Conservation (phyloP, 345 rosid species). For the rapeseed (Brassica napus) region DNA sequence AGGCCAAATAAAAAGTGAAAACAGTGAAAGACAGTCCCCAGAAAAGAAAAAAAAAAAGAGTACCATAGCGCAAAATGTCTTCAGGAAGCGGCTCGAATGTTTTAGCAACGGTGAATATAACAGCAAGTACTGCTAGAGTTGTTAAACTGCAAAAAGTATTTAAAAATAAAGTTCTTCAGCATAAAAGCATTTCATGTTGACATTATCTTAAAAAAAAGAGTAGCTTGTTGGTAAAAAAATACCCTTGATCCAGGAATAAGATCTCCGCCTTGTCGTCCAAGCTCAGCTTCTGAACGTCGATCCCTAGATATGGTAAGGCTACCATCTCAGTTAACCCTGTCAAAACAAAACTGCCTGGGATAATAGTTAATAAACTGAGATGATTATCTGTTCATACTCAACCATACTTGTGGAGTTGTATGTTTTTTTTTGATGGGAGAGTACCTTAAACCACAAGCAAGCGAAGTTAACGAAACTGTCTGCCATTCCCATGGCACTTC, state of each 20-base stretch:
- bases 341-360: slow-evolving; percentile 95
- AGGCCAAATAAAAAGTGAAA: slow-evolving; percentile 8
- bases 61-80: slow-evolving; percentile 85
- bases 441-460: slow-evolving; percentile 93
- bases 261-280: slow-evolving; percentile 87
- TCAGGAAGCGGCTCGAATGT: slow-evolving; percentile 81
- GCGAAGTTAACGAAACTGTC: slow-evolving; percentile 78
- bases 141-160: slow-evolving; percentile 57
- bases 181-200: neutral
- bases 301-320: slow-evolving; percentile 61
- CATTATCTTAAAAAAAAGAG: neutral
- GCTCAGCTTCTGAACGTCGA: slow-evolving; percentile 62
- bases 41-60: neutral
- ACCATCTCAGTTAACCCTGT: slow-evolving; percentile 78
- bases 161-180: neutral
- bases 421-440: neutral
- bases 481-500: slow-evolving; percentile 96
- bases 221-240: slow-evolving; percentile 6
- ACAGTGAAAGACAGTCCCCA: neutral
- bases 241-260: slow-evolving; percentile 85
- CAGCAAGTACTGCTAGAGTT: slow-evolving; percentile 76
- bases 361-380: neutral
- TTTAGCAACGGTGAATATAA: slow-evolving; percentile 63
- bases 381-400: slow-evolving; percentile 3
- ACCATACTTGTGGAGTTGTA: neutral